Percentiles rank a stretch among this genome's conserved stretches.
These are phyloP conservation scores for Perkinsus chesapeaki DNA, from an alignment of 169 alveolate genomes.

Conservation along the genomic window DNA sequence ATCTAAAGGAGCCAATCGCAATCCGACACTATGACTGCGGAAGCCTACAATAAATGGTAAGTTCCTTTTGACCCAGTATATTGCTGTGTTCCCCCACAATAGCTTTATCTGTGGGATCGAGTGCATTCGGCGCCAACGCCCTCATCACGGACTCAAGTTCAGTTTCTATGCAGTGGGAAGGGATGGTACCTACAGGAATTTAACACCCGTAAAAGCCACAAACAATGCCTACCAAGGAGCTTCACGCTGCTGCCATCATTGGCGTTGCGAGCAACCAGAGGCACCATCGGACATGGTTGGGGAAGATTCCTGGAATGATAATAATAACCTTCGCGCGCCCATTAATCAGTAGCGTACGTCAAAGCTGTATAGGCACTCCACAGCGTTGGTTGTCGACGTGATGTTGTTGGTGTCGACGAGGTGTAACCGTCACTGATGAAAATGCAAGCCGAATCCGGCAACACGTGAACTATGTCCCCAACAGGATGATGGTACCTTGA, in stretches of 20 bases:
- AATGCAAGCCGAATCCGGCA: not conserved
- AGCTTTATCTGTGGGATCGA: not conserved
- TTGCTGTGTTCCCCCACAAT: not conserved
- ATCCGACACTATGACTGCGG: not conserved
- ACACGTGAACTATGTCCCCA: not conserved
- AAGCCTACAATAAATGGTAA: not conserved
- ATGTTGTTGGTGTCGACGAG: not conserved
- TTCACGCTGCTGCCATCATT: not conserved
- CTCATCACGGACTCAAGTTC: not conserved
- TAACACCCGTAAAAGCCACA: not conserved
- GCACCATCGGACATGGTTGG: not conserved
- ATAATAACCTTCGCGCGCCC: too few species aligned
- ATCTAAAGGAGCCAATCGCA: not conserved
- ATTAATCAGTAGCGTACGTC: not conserved
- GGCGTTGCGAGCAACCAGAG: not conserved
- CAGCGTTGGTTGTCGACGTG: not conserved
- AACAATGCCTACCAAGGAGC: not conserved
- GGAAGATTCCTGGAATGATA: not conserved
- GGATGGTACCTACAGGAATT: not conserved
- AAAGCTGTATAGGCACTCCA: not conserved
- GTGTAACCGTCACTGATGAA: not conserved
- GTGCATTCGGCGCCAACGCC: not conserved
- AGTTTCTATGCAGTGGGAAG: not conserved
- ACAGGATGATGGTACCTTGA: not conserved
- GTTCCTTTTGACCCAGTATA: not conserved